Evolutionary conservation across 768 basidiomycete genomes (phyloP).

Genomic region (Rickenella mellea): DNA sequence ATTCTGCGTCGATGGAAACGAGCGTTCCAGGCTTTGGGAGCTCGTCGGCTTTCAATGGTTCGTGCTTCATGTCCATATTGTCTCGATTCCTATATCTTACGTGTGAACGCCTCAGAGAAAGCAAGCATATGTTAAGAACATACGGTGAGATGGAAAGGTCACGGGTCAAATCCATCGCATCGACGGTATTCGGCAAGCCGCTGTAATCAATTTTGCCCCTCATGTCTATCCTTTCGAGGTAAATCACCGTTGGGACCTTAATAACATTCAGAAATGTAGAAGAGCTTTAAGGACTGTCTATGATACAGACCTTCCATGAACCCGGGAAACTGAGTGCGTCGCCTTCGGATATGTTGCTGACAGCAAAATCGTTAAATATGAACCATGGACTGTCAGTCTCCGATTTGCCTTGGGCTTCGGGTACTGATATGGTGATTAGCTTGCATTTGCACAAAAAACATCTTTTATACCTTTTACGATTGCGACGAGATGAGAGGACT

Average conservation of each 20-base stretch:
- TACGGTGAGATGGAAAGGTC: slow-evolving; percentile 88
- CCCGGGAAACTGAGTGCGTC: slow-evolving; percentile 83
- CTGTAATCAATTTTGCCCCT: slow-evolving; percentile 50
- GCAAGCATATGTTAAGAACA: slow-evolving; percentile 14
- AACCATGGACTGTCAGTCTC: slow-evolving; percentile 62
- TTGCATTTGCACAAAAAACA: neutral
- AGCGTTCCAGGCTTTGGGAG: slow-evolving; percentile 79
- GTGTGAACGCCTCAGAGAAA: neutral
- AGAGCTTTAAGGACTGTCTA: neutral
- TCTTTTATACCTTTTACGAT: slow-evolving; percentile 62
- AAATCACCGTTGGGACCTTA: slow-evolving; percentile 89
- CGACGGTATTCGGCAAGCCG: slow-evolving; percentile 53
- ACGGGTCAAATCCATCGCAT: slow-evolving; percentile 65
- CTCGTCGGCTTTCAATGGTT: slow-evolving; percentile 61
- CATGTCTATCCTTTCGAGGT: slow-evolving; percentile 70
- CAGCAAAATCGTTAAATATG: slow-evolving; percentile 94
- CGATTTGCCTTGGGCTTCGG: slow-evolving; percentile 44
- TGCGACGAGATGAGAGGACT: slow-evolving; percentile 77
- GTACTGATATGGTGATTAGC: slow-evolving; percentile 37
- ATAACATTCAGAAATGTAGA: slow-evolving; percentile 1
- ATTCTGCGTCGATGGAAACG: slow-evolving; percentile 95
- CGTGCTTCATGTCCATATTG: slow-evolving; percentile 63
- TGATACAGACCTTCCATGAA: slow-evolving; percentile 78
- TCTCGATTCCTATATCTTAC: slow-evolving; percentile 59
- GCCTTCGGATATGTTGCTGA: slow-evolving; percentile 72